Conservation (phyloP, 2,329 filamentous ascomycete genomes). For the Parastagonospora avenae region DNA sequence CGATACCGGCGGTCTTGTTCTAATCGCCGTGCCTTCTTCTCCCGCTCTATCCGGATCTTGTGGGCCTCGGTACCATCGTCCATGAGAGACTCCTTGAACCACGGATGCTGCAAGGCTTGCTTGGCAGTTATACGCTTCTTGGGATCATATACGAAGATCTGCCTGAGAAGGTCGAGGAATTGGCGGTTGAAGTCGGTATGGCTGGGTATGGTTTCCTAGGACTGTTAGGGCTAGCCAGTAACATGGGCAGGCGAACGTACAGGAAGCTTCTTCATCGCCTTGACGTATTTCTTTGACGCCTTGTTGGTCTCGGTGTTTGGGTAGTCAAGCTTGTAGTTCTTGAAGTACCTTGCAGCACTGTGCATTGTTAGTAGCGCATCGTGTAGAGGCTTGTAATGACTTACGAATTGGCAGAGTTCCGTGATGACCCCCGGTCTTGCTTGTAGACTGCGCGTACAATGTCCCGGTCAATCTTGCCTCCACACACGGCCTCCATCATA, state of each 20-base stretch:
- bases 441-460: slow-evolving; percentile 60
- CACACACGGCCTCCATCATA: slow-evolving; percentile 71
- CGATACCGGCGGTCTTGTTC: slow-evolving; percentile 41
- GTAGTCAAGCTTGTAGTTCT: slow-evolving; percentile 64
- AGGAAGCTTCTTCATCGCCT: slow-evolving; percentile 68
- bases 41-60: slow-evolving; percentile 58
- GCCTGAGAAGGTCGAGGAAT: slow-evolving; percentile 66
- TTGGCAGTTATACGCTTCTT: slow-evolving; percentile 69
- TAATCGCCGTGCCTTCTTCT: slow-evolving; percentile 41
- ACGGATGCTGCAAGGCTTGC: slow-evolving; percentile 67
- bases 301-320: slow-evolving; percentile 67
- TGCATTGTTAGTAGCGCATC: slow-evolving; percentile 35
- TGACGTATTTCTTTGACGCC: slow-evolving; percentile 69
- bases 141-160: slow-evolving; percentile 71
- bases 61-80: slow-evolving; percentile 70
- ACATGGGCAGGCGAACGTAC: slow-evolving; percentile 47
- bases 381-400: slow-evolving; percentile 18
- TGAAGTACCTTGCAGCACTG: slow-evolving; percentile 57
- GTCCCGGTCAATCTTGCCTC: slow-evolving; percentile 59
- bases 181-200: slow-evolving; percentile 65
- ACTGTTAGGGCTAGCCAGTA: slow-evolving; percentile 12
- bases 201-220: slow-evolving; percentile 66
- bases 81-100: slow-evolving; percentile 68
- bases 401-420: slow-evolving; percentile 63
- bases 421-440: slow-evolving; percentile 52